phyloP scores from a whole-genome alignment of 768 basidiomycete species.

The Butyriboletus loyo region DNA sequence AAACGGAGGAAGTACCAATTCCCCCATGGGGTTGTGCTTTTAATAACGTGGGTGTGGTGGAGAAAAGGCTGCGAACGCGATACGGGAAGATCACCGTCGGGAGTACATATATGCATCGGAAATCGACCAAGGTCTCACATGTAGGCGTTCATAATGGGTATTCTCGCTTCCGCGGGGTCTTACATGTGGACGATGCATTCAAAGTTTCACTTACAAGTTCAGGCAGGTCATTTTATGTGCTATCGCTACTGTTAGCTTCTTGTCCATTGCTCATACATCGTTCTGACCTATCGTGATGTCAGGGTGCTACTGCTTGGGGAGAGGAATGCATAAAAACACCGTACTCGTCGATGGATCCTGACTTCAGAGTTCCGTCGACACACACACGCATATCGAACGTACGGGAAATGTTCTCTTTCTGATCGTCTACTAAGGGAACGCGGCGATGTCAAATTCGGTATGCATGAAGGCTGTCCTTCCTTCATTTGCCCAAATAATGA shows the following conservation, averaged over 20 bases:
- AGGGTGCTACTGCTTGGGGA: constrained; percentile 22
- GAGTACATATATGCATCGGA: constrained; percentile 7
- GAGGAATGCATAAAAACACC: constrained; percentile 13
- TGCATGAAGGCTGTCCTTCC: not conserved
- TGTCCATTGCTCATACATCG: not conserved
- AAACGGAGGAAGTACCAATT: not conserved
- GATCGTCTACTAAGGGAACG: not conserved
- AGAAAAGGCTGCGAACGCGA: constrained; percentile 5
- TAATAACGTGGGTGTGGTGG: constrained; percentile 14
- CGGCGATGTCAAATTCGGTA: not conserved
- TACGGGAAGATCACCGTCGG: constrained; percentile 2
- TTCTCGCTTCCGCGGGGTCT: not conserved
- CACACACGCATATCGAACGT: not conserved
- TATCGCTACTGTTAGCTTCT: not conserved
- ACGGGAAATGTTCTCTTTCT: too few relatives aligned
- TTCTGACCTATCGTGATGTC: not conserved
- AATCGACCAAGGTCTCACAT: constrained; percentile 5
- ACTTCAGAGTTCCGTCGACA: not conserved
- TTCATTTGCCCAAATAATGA: too few relatives aligned
- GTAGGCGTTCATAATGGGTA: not conserved
- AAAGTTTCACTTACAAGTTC: constrained; percentile 10
- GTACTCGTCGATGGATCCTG: too few relatives aligned
- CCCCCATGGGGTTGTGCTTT: constrained; percentile 9
- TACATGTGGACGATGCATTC: constrained; percentile 19
- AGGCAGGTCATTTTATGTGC: constrained; percentile 1